phyloP scores from a whole-genome alignment of 352 stramenopile species.

The Phytopythium kandeliae region DNA sequence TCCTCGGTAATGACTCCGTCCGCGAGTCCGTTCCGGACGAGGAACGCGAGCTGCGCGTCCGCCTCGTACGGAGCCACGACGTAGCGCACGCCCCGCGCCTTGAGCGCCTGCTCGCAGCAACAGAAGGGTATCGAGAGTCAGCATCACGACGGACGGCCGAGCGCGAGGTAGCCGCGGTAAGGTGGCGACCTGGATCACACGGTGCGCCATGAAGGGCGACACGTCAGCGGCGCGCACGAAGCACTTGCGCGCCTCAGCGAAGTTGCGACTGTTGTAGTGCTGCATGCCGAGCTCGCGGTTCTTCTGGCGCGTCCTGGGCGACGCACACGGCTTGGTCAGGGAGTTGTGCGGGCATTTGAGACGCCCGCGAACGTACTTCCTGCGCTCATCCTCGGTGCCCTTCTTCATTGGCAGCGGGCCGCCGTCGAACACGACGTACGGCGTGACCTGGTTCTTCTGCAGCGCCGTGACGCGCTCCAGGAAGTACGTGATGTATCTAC shows the following conservation, averaged over 20 bases:
- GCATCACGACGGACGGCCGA: too few relatives aligned
- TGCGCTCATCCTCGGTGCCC: slow-evolving; percentile 63
- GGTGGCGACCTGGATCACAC: slow-evolving; percentile 54
- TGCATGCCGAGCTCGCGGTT: slow-evolving; percentile 61
- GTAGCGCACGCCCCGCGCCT: slow-evolving; percentile 71
- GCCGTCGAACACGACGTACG: slow-evolving; percentile 80
- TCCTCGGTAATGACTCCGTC: slow-evolving; percentile 96
- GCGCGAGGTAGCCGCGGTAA: too few relatives aligned
- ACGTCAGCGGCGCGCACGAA: slow-evolving; percentile 71
- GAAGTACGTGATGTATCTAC: slow-evolving; percentile 76
- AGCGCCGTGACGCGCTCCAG: slow-evolving; percentile 53
- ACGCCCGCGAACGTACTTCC: slow-evolving; percentile 39
- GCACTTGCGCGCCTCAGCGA: slow-evolving; percentile 56
- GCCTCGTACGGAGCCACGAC: slow-evolving; percentile 97
- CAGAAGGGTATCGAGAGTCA: too few relatives aligned
- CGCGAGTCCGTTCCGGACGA: slow-evolving; percentile 72
- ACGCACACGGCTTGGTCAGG: too few relatives aligned
- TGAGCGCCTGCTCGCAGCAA: slow-evolving; percentile 27
- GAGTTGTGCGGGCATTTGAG: too few relatives aligned
- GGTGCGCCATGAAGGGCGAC: slow-evolving; percentile 75
- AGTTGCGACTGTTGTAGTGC: slow-evolving; percentile 49
- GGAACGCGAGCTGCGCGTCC: slow-evolving; percentile 94
- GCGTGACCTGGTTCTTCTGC: slow-evolving; percentile 46
- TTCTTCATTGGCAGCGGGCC: slow-evolving; percentile 74
- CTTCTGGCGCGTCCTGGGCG: slow-evolving; percentile 59